phyloP scores from a whole-genome alignment of 345 rosid species.

The Hibiscus tridactylites region DNA sequence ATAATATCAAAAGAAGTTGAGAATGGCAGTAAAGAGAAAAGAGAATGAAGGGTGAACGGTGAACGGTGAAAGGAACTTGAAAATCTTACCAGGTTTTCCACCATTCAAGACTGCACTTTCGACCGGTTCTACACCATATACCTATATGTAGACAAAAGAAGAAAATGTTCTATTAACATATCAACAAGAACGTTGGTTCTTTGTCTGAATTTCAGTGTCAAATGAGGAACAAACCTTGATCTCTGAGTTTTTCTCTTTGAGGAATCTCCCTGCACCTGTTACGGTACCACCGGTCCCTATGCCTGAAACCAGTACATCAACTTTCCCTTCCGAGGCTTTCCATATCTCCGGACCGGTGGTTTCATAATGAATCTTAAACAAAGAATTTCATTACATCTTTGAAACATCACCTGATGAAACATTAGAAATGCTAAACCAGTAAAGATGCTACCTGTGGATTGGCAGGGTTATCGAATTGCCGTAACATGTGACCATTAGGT shows the following conservation, averaged over 20 bases:
- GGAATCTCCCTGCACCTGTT: background rate
- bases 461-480: constrained; percentile 23
- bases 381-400: background rate
- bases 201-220: background rate
- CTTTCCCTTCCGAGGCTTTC: constrained; percentile 48
- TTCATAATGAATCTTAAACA: constrained; percentile 57
- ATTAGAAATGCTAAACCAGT: background rate
- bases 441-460: constrained; percentile 46
- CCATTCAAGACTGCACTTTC: constrained; percentile 29
- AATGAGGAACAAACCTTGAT: background rate
- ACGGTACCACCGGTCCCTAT: constrained; percentile 60
- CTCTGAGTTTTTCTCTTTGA: background rate
- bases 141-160: constrained; percentile 10
- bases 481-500: constrained; percentile 35
- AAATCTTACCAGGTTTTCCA: background rate
- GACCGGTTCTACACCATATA: constrained; percentile 35
- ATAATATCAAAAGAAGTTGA: background rate
- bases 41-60: background rate
- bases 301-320: constrained; percentile 43
- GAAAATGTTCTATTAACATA: background rate
- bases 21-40: background rate
- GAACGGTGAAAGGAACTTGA: background rate
- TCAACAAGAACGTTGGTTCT: background rate
- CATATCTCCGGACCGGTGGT: constrained; percentile 74
- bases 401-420: background rate